Base-by-base conservation (phyloP, 257 asterid species). In the Penstemon davidsonii region DNA sequence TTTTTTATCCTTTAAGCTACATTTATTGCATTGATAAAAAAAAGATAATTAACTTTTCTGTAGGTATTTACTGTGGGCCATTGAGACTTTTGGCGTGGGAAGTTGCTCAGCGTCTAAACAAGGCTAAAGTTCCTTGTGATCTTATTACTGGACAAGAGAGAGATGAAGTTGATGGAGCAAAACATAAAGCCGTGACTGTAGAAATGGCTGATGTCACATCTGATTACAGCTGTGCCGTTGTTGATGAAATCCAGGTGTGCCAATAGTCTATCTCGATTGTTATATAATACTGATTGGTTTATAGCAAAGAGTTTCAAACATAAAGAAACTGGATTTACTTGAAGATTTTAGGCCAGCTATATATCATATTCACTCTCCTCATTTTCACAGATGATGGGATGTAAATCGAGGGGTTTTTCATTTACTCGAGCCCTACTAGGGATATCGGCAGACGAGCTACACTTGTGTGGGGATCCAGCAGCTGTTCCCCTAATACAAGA, bases 81-180 rank as follows among this genome's bases (percentile, higher is more conserved):
- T 75, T 93, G 85, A 93, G 99, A 77, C 86, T 93, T 67, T 86
- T 93, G 85, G 99, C 97, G 5, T 93, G 99, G 97, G 99, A 93
- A 81, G 86, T 93, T 72, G 95, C 99, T 3, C 82, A 90, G 69
- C 85, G 96, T 71, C 62, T 93, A 65, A 93, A 90, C 85, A 93
- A 87, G 81, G 93, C 92, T 51, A 85, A 84, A 3, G 91, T 93
- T 75, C 99, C 96, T 64, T 93, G 99, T 72, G 89, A 90, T 78
- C 91, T 93, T 64, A 75, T 93, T 64, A 93, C 99, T 36, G 99
- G 99, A 68, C 99, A 93, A 86, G 99, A 93, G 79, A 86, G 87
- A 75, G 96, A 90, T 74, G 85, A 74, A 82, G 83, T 88, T 62
- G 96, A 88, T 54, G 99, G 96, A 55, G 96, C 99, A 50, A 87